phyloP scores from a whole-genome alignment of 129 eudicot species.

The Helianthus annuus region HanXRQr2.0-SUNRISE NC_035446.2:11815331-11815830 shows the following conservation, averaged over 20 bases:
- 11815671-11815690: constrained; percentile 73
- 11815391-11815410: background rate
- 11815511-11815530: constrained; percentile 67
- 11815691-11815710: constrained; percentile 66
- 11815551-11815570: constrained; percentile 60
- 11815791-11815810: too few species aligned
- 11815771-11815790: too few species aligned
- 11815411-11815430: constrained; percentile 37
- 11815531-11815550: constrained; percentile 71
- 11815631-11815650: constrained; percentile 72
- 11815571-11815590: constrained; percentile 76
- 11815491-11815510: constrained; percentile 65
- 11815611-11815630: constrained; percentile 66
- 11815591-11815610: constrained; percentile 72
- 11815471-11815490: constrained; percentile 74
- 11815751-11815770: too few species aligned
- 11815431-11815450: constrained; percentile 70
- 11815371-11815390: background rate
- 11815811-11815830: too few species aligned
- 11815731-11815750: background rate
- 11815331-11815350: constrained; percentile 15
- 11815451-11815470: constrained; percentile 46
- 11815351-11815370: constrained; percentile 20
- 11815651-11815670: constrained; percentile 61
- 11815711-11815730: constrained; percentile 7